Base-by-base conservation (phyloP, 169 alveolate species). In the Cyclospora cayetanensis region DNA sequence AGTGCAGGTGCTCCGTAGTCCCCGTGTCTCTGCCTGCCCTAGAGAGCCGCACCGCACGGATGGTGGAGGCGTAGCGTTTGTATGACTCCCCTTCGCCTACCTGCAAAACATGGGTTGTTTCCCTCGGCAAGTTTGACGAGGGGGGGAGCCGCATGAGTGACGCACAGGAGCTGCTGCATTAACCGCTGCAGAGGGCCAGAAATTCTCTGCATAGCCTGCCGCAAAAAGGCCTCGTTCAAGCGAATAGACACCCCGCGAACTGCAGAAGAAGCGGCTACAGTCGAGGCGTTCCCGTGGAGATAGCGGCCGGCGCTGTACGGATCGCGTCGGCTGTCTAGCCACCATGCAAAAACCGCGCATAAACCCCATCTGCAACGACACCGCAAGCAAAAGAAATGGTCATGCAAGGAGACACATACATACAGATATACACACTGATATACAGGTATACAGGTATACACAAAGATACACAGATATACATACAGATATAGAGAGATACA, bases 341-440 rank as follows among this genome's bases (percentile, higher is more conserved):
- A 76, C 86, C 86, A 76, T 41, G 86, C 86, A 76, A 76, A 76
- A 41, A 76, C 55, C 41, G 86, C 39, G 66, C 86, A 76, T 9
- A 76, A 65, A 27, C 86, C 86, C 86, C 86, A 76, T 12, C 86
- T 76, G 39, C n/a, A n/a, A n/a, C n/a, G n/a, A n/a, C n/a, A n/a
- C n/a, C n/a, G n/a, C n/a, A n/a, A n/a, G n/a, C n/a, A n/a, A n/a
- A n/a, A n/a, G n/a, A n/a, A n/a, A n/a, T n/a, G n/a, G n/a, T n/a
- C n/a, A n/a, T n/a, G n/a, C n/a, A n/a, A 42, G 29, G 46, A 76
- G 39, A 5, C 2, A 25, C 15, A 76, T 22, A 3, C 86, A n/a
- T 60, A 22, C 11, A 12, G 20, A 22, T 22, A 46, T 46, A 46
- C 60, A 1, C 60, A 46, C 25, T 1, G 20, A n/a, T n/a, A n/a